These are phyloP conservation scores for Cercospora citrullina DNA, from an alignment of 2,329 filamentous ascomycete genomes.

Conservation along the genomic window DNA sequence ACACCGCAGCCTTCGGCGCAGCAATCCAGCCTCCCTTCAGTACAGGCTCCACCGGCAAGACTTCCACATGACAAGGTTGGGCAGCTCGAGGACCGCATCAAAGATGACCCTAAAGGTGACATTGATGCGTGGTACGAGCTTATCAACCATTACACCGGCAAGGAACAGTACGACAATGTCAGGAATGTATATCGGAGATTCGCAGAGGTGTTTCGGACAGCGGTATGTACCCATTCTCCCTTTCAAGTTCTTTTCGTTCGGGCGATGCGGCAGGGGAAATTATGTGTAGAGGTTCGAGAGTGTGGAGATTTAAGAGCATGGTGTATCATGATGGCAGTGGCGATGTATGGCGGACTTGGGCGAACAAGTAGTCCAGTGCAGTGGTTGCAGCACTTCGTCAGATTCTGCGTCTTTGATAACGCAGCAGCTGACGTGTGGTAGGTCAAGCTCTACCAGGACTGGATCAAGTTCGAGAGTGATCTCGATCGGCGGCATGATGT, in stretches of 20 bases:
- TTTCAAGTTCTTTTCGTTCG: neutral
- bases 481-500: constrained; percentile 78
- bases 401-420: neutral
- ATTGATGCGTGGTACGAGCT: constrained; percentile 87
- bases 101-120: constrained; percentile 89
- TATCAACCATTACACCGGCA: constrained; percentile 79
- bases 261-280: neutral
- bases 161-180: constrained; percentile 78
- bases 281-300: neutral
- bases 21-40: constrained; percentile 16
- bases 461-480: constrained; percentile 85
- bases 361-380: neutral
- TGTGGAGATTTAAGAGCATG: neutral
- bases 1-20: constrained; percentile 19
- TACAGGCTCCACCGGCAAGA: constrained; percentile 38
- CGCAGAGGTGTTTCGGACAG: constrained; percentile 81
- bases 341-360: neutral
- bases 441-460: constrained; percentile 46
- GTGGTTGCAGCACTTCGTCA: neutral
- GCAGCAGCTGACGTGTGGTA: constrained; percentile 2
- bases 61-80: constrained; percentile 72
- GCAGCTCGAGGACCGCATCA: constrained; percentile 84
- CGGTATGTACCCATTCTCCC: constrained; percentile 62
- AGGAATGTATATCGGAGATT: constrained; percentile 83
- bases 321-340: neutral